Base-by-base conservation (phyloP, 73 alveolate species). In the Paramecium pentaurelia region DNA sequence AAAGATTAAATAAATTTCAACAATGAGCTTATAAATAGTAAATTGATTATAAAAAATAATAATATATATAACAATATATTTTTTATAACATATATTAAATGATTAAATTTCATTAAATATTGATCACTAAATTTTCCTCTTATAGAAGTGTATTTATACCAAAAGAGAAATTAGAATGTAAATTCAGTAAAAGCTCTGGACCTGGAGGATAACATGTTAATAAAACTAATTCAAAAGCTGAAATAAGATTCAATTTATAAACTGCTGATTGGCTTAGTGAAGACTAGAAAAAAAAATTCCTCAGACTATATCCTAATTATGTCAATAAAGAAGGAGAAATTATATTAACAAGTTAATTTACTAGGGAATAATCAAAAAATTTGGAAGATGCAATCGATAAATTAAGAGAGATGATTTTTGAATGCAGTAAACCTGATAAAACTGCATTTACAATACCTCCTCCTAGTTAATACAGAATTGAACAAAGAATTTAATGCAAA, bases 171-270 rank as follows among this genome's bases (percentile, higher is more conserved):
- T 92, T 93, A 92, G 86, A 73, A 60, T 70, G 75, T 36, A 75
- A 18, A 7, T 93, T 92, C 85, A 70, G 92, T 30, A 93, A 86
- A 37, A 75, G 94, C 44, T 91, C 95, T 40, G 95, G 96, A 45
- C 95, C 96, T 3, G 96, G 96, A 54, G 96, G 96, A 32, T 70
- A 92, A 16, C 90, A 92, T 80, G 92, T 93, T n/a, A 93, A 93
- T 59, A 93, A 92, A 92, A 77, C 92, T 11, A 93, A 91, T 64
- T 71, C 93, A 3, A 93, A 93, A 83, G 96, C 94, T 58, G 95
- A 93, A 75, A 84, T 93, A 6, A 89, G 96, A 71, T 93, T 93
- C n/a, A 60, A 92, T 58, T 34, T 93, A 12, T 84, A 75, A 22
- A 34, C 88, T 32, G 95, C 95, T 11, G 88, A 75, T 38, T 93